A percentile compares a stretch with the other conserved stretches of the same genome.
Conservation (phyloP, 129 eudicot species). For the Flaveria linearis region DNA sequence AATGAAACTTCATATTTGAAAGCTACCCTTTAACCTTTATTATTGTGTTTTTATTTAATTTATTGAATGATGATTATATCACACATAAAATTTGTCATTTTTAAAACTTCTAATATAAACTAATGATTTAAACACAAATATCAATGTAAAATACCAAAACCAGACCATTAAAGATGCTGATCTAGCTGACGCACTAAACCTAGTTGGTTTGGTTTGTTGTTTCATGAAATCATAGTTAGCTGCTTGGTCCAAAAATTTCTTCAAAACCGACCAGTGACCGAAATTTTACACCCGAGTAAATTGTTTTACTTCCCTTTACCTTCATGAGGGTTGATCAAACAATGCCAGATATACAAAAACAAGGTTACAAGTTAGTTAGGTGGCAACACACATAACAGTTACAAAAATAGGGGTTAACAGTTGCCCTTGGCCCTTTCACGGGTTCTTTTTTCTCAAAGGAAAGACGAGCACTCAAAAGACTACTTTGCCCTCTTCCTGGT, state of each 20-base stretch:
- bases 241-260: not conserved
- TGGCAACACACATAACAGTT: conserved; percentile 23
- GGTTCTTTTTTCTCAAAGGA: conserved; percentile 22
- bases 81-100: no score
- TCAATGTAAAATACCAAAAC: no score
- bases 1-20: no score
- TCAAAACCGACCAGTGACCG: not conserved
- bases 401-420: conserved; percentile 6
- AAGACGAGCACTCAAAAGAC: conserved; percentile 15
- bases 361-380: conserved; percentile 20
- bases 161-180: not conserved
- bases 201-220: not conserved
- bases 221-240: not conserved
- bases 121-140: no score
- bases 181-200: not conserved
- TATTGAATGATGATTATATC: no score
- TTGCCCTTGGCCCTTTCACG: not conserved
- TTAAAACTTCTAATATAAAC: no score
- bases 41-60: no score
- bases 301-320: no score
- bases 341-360: conserved; percentile 21
- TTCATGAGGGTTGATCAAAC: not conserved
- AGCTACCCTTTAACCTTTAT: no score
- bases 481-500: conserved; percentile 49
- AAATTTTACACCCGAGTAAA: no score